Conservation (phyloP, 2,329 filamentous ascomycete species). For the Penicillium sp. region DNA sequence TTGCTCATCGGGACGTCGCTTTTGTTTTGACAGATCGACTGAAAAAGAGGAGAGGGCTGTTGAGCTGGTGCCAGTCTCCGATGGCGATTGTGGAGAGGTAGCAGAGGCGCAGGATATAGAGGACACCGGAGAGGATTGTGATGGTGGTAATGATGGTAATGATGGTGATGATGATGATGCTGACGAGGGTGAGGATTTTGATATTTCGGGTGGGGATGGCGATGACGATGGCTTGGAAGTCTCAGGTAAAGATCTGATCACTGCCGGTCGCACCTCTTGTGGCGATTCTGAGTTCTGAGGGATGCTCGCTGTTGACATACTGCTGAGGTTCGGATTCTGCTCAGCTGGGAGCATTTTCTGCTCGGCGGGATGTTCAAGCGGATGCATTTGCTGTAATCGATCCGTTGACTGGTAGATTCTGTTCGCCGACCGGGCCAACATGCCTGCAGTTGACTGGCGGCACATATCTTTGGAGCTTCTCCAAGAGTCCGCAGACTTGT, state of each 20-base stretch:
- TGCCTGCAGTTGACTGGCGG: slow-evolving; percentile 16
- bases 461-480: slow-evolving; percentile 16
- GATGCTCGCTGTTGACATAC: not conserved
- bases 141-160: slow-evolving; percentile 2
- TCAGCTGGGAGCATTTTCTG: not conserved
- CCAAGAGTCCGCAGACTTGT: slow-evolving; percentile 19
- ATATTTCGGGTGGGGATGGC: not conserved
- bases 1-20: slow-evolving; percentile 18
- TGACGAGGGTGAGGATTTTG: not conserved
- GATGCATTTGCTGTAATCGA: slow-evolving; percentile 11
- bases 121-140: slow-evolving; percentile 3
- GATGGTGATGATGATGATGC: not conserved
- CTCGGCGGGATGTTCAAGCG: not conserved
- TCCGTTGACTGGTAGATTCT: slow-evolving; percentile 19
- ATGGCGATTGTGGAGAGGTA: not conserved
- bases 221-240: not conserved
- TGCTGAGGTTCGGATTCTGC: not conserved
- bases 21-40: slow-evolving; percentile 10
- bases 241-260: not conserved
- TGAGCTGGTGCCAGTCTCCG: slow-evolving; percentile 3
- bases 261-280: not conserved
- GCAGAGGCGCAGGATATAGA: slow-evolving; percentile 3
- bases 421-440: slow-evolving; percentile 14
- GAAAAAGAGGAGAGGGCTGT: not conserved
- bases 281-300: not conserved